Conservation (phyloP, 257 asterid genomes). For the Catharanthus roseus region DNA sequence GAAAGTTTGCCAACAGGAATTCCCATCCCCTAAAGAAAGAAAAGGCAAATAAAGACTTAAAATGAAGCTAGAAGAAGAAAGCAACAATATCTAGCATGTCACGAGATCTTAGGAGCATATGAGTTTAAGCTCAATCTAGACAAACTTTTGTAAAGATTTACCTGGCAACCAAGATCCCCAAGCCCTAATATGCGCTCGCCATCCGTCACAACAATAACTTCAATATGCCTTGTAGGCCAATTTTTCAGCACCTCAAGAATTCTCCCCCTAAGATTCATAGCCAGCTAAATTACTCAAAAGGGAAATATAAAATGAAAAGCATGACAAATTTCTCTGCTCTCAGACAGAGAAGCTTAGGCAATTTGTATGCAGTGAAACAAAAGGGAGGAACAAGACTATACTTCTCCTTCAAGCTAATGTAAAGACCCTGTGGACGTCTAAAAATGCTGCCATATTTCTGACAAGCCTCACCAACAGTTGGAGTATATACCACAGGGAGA, state of each 20-base stretch:
- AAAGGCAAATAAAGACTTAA: background rate
- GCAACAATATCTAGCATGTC: background rate
- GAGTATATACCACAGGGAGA: constrained; percentile 86
- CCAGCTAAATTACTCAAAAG: background rate
- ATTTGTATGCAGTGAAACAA: background rate
- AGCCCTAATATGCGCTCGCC: constrained; percentile 97
- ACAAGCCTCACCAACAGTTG: constrained; percentile 94
- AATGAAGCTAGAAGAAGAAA: background rate
- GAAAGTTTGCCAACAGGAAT: constrained; percentile 96
- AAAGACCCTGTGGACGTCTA: constrained; percentile 93
- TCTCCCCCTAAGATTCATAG: constrained; percentile 52
- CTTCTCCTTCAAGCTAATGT: constrained; percentile 85
- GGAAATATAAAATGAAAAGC: background rate
- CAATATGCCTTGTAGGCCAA: constrained; percentile 87
- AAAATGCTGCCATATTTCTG: constrained; percentile 91
- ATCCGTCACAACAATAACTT: constrained; percentile 93
- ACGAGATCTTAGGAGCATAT: background rate
- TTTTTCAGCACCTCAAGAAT: constrained; percentile 83
- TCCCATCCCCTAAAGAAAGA: constrained; percentile 77
- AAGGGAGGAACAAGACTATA: constrained; percentile 23
- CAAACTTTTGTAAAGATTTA: constrained; percentile 11
- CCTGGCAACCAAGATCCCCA: constrained; percentile 99
- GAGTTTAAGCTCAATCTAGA: background rate
- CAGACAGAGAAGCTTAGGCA: background rate
- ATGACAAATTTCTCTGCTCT: background rate